phyloP scores from a whole-genome alignment of 2,329 filamentous ascomycete genomes.

The Phyllosticta citrichinensis region DNA sequence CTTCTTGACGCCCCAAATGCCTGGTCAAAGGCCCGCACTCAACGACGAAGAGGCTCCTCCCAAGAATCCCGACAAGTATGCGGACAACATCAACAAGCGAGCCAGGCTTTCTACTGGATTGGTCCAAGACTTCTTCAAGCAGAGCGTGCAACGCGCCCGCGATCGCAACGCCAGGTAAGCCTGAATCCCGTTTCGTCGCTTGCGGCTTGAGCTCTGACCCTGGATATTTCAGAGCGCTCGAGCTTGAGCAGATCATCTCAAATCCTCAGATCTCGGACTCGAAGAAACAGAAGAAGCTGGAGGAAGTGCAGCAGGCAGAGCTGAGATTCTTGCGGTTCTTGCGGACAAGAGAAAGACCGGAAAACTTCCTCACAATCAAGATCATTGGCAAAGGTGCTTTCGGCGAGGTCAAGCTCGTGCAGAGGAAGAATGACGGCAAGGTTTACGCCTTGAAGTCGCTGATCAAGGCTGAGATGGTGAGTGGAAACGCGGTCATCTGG shows the following conservation, averaged over 20 bases:
- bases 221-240: slow-evolving; percentile 59
- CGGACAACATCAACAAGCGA: slow-evolving; percentile 72
- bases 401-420: slow-evolving; percentile 94
- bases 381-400: slow-evolving; percentile 99
- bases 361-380: slow-evolving; percentile 94
- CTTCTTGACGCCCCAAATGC: slow-evolving; percentile 62
- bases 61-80: slow-evolving; percentile 73
- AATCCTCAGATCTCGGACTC: slow-evolving; percentile 65
- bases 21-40: slow-evolving; percentile 44
- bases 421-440: slow-evolving; percentile 91
- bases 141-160: slow-evolving; percentile 90
- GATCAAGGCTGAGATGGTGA: slow-evolving; percentile 90
- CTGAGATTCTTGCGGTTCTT: slow-evolving; percentile 89
- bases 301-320: slow-evolving; percentile 76
- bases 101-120: slow-evolving; percentile 55
- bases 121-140: slow-evolving; percentile 82
- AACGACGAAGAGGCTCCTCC: slow-evolving; percentile 63
- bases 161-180: slow-evolving; percentile 87
- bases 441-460: slow-evolving; percentile 98
- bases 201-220: slow-evolving; percentile 18
- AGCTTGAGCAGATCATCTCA: slow-evolving; percentile 76
- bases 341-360: slow-evolving; percentile 81
- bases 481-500: not conserved
- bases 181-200: not conserved
- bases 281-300: slow-evolving; percentile 75